A percentile compares a stretch with the other conserved stretches of the same genome.
phyloP scores from a whole-genome alignment of 1,284 basidiomycete species.

The Coriolopsis trogii region DNA sequence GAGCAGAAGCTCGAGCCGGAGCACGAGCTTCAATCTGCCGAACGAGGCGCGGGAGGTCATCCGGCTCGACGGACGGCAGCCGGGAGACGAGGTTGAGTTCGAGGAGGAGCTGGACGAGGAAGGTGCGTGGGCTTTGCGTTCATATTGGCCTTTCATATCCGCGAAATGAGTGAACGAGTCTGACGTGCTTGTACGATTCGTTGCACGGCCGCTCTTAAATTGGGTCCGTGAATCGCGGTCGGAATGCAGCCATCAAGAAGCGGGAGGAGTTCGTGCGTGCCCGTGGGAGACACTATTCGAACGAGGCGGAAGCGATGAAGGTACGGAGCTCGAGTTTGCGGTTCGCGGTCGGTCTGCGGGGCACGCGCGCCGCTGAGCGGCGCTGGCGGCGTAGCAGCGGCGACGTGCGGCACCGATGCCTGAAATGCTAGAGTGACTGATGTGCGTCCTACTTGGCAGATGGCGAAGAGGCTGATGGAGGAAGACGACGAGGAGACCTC shows the following conservation, averaged over 20 bases:
- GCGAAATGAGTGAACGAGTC: too few relatives aligned
- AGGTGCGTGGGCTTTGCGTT: slow-evolving; percentile 48
- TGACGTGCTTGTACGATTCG: too few relatives aligned
- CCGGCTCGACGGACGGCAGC: slow-evolving; percentile 40
- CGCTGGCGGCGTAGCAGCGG: slow-evolving; percentile 17
- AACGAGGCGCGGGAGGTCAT: slow-evolving; percentile 65
- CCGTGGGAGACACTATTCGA: slow-evolving; percentile 85
- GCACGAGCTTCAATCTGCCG: slow-evolving; percentile 83
- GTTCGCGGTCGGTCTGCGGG: background rate
- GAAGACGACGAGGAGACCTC: slow-evolving; percentile 57
- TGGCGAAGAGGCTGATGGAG: slow-evolving; percentile 63
- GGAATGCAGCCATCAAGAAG: slow-evolving; percentile 67
- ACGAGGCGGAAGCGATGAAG: slow-evolving; percentile 93
- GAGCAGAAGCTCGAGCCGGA: slow-evolving; percentile 71
- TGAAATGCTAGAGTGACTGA: slow-evolving; percentile 7
- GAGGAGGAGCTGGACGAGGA: slow-evolving; percentile 88
- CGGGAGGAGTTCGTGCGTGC: slow-evolving; percentile 84
- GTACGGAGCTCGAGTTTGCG: slow-evolving; percentile 36
- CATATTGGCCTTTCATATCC: background rate
- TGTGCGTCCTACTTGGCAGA: slow-evolving; percentile 42
- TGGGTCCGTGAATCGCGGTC: background rate
- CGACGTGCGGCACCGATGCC: slow-evolving; percentile 12
- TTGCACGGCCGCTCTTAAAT: too few relatives aligned
- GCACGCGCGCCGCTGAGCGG: slow-evolving; percentile 3
- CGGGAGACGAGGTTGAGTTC: slow-evolving; percentile 64